Base-by-base conservation (phyloP, 768 basidiomycete genomes). In the Pleurotus cornucopiae region DNA sequence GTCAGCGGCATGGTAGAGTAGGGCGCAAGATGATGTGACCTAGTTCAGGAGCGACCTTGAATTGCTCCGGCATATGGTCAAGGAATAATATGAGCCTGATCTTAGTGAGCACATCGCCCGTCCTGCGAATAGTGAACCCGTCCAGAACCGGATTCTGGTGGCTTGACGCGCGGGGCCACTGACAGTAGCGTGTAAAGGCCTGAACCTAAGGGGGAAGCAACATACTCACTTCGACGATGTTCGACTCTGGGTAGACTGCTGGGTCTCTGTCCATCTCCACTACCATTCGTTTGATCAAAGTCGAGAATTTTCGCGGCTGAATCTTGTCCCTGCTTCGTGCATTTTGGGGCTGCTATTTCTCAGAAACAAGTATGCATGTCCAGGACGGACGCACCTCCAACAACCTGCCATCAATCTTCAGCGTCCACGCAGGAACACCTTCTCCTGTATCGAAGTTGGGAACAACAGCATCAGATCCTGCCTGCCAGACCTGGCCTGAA, bases 181-280 rank as follows among this genome's bases (percentile, higher is more conserved):
- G 54, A 4, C 3, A 38, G 49, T 23, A 40, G 4, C 26, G 25
- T 54, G 41, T 40, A 34, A 55, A 4, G 39, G 23, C 16, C 20
- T 6, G 26, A 2, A 48, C 30, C 4, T n/a, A 11, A 38, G 45
- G 2, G 21, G 45, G 18, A 63, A 48, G 18, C 25, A 13, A 9
- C 3, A 30, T 13, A 54, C 79, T 37, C 59, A 94, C 95, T 83
- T 97, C 94, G 37, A 96, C 84, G 13, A 94, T 85, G 63, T 95
- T 96, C 18, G 86, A 83, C 49, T 96, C 92, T 1, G 89, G 81
- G 65, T 90, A 94, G 45, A 90, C 68, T 4, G 80, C 74, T 3
- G 90, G 81, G 67, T 96, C 93, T 14, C 91, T 82, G 62, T 96
- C 94, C 34, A 96, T 73, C 62, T 98, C 95, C 12, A 97, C 78